Percentiles rank a stretch among this genome's conserved stretches.
phyloP scores from a whole-genome alignment of 148 eudicot genomes.

The Camellia sinensis region DNA sequence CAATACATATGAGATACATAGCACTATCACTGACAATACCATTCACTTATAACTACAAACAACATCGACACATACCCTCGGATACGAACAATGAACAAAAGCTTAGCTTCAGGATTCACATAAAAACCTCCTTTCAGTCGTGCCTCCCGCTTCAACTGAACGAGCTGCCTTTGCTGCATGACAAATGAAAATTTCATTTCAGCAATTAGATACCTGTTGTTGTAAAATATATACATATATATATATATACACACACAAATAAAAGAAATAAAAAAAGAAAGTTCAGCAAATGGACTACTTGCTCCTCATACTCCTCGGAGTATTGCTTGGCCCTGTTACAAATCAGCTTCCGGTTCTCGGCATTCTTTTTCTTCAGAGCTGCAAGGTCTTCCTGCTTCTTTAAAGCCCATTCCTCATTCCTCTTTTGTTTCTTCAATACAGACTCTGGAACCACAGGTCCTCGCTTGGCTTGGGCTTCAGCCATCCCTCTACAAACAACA shows the following conservation, averaged over 20 bases:
- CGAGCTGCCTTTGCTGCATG: conserved; percentile 46
- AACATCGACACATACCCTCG: conserved; percentile 42
- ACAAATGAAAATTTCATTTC: not conserved
- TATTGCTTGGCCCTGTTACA: conserved; percentile 61
- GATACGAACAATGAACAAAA: conserved; percentile 59
- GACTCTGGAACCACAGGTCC: conserved; percentile 68
- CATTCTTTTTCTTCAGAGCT: conserved; percentile 51
- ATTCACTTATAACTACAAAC: not conserved
- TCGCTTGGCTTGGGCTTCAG: conserved; percentile 33
- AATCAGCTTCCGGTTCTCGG: conserved; percentile 65
- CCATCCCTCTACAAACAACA: conserved; percentile 37
- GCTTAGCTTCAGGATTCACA: conserved; percentile 69
- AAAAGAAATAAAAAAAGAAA: not conserved
- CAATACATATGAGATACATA: not conserved
- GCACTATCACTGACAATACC: not conserved
- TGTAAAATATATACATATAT: no score
- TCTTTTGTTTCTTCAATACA: conserved; percentile 76
- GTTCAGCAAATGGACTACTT: conserved; percentile 30
- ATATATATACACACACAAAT: no score
- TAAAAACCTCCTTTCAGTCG: conserved; percentile 65
- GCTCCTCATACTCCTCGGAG: conserved; percentile 63
- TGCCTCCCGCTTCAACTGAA: conserved; percentile 62
- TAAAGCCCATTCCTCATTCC: conserved; percentile 74
- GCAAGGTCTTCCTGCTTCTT: conserved; percentile 48
- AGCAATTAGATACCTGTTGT: not conserved